Percentiles rank a stretch among this genome's conserved stretches.
Evolutionary conservation across 2,329 filamentous ascomycete species (phyloP).

Genomic region (Herpotrichia juniperi): DNA sequence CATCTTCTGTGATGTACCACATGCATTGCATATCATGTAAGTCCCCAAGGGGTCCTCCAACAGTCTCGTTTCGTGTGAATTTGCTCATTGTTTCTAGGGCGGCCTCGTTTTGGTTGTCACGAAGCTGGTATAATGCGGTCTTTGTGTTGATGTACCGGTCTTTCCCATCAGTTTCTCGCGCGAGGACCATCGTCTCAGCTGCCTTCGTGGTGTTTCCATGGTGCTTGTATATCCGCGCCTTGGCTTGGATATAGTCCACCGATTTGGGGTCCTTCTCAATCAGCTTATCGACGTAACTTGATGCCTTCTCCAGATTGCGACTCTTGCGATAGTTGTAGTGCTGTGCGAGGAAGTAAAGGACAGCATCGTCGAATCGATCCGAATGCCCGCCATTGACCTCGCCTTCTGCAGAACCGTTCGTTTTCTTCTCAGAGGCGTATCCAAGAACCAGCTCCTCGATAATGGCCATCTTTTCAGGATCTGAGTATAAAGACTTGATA

Average conservation of each 20-base stretch:
- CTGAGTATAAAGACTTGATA: conserved; percentile 87
- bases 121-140: conserved; percentile 92
- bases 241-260: conserved; percentile 93
- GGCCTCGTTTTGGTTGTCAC: conserved; percentile 87
- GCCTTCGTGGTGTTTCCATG: conserved; percentile 79
- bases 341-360: conserved; percentile 91
- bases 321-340: conserved; percentile 95
- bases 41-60: conserved; percentile 86
- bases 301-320: conserved; percentile 81
- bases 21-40: conserved; percentile 98
- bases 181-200: conserved; percentile 85
- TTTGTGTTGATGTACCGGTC: conserved; percentile 99
- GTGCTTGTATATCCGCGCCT: conserved; percentile 94
- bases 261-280: conserved; percentile 79
- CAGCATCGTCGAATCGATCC: conserved; percentile 72
- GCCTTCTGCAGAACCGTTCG: conserved; percentile 57
- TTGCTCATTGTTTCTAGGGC: conserved; percentile 88
- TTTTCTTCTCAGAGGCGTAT: conserved; percentile 69
- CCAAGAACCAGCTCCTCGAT: conserved; percentile 78
- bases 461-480: conserved; percentile 76
- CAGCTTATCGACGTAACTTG: conserved; percentile 81
- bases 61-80: conserved; percentile 90
- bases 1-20: conserved; percentile 96
- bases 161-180: conserved; percentile 81
- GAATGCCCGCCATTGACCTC: conserved; percentile 60